Base-by-base conservation (phyloP, 148 eudicot genomes). In the Rhododendron mucronatum region DNA sequence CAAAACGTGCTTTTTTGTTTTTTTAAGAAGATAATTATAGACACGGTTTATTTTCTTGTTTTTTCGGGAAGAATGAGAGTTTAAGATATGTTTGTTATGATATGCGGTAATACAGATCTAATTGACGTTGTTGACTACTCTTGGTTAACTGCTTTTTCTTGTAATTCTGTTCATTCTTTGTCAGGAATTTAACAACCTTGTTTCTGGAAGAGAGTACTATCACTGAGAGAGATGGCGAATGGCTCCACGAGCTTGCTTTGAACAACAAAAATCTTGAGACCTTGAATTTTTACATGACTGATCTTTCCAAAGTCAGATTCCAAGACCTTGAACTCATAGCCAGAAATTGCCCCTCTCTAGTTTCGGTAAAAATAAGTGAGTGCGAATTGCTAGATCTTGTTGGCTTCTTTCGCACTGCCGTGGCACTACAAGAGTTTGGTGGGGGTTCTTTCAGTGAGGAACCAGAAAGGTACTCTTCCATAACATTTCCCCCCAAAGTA, bases 281-380 rank as follows among this genome's bases (percentile, higher is more conserved):
- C 47, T 88, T 96, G 86, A 96, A 92, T 86, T 94, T 96, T 87
- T 95, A 95, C 89, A 82, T 93, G 98, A 94, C 96, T 26, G 88
- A 93, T 78, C 88, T 96, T 84, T 85, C 75, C 76, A 33, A 90
- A 80, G 88, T 95, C 55, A 82, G 67, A 4, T 86, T 87, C 69
- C 84, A 87, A 86, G 97, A 96, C 87, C 97, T 96, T 73, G 93
- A 91, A 85, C 88, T 91, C 77, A 91, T 96, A 75, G 98, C 94
- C 82, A 87, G 69, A 86, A 94, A 88, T 82, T 96, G 99, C 88
- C 92, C 71, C 8, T 86, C 94, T 84, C 86, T 96, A 74, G 89
- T 88, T 51, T 94, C 95, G 0, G 88, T 94, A 86, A 96, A 96
- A 87, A 91, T 94, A 57, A 87, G 91, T 57, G 98, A 95, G 55